phyloP scores from a whole-genome alignment of 2,329 filamentous ascomycete genomes.

The Graphilbum ipis-grandicollis region DNA sequence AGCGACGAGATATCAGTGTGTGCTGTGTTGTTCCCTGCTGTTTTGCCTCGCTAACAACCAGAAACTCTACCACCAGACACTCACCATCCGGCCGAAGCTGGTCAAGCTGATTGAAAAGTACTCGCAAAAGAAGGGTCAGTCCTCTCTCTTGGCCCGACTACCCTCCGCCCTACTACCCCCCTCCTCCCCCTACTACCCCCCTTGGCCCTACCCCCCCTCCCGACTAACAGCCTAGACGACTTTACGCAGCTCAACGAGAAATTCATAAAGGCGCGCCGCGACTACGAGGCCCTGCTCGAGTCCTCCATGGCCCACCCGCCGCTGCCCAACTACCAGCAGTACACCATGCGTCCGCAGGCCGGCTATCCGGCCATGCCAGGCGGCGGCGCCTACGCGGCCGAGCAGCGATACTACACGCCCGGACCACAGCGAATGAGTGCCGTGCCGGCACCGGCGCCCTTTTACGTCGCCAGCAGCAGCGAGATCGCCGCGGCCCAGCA shows the following conservation, averaged over 20 bases:
- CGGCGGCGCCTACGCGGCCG: slow-evolving; percentile 23
- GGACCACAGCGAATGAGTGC: slow-evolving; percentile 23
- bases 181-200: not conserved
- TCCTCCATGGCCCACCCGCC: slow-evolving; percentile 92
- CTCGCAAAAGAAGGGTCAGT: slow-evolving; percentile 86
- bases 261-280: slow-evolving; percentile 94
- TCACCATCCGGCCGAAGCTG: slow-evolving; percentile 87
- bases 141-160: no score
- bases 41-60: slow-evolving; percentile 14
- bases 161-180: not conserved
- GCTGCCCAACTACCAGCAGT: slow-evolving; percentile 59
- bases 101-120: slow-evolving; percentile 98
- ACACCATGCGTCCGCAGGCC: slow-evolving; percentile 34
- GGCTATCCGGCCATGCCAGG: slow-evolving; percentile 23
- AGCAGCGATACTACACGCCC: slow-evolving; percentile 51
- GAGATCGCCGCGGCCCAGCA: slow-evolving; percentile 25
- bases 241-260: slow-evolving; percentile 98
- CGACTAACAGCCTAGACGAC: slow-evolving; percentile 47
- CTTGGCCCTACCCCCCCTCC: not conserved
- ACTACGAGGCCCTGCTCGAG: slow-evolving; percentile 92
- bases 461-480: slow-evolving; percentile 47
- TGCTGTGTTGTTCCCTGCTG: slow-evolving; percentile 1
- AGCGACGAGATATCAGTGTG: slow-evolving; percentile 88
- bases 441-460: slow-evolving; percentile 41
- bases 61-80: slow-evolving; percentile 78